Base-by-base conservation (phyloP, 495 filamentous ascomycete genomes). In the Lichenothelia convexa region DNA sequence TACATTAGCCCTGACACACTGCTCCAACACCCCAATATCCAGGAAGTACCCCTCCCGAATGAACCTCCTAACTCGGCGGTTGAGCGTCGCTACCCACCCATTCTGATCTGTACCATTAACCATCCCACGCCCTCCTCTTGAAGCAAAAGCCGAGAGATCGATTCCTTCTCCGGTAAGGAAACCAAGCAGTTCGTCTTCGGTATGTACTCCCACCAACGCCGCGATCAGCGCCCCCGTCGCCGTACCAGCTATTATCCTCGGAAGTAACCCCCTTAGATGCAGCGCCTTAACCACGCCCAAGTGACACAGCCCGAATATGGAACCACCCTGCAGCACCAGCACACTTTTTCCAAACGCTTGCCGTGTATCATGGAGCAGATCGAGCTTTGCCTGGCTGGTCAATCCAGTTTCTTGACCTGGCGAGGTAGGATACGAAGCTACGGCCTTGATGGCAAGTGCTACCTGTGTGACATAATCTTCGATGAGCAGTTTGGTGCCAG, bases 281-380 rank as follows among this genome's bases (percentile, higher is more conserved):
- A 95, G 56, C 1, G 85, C 86, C 47, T 84, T 91, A 32, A 93
- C 80, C 0, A 94, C 82, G 1, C 87, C 87, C 1, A 94, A 50
- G 56, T 95, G 87, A 45, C 83, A 93, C 4, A 93, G 57, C 0
- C 85, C 87, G 46, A 95, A 95, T 23, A 89, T 85, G 20, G 84
- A 78, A 2, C 87, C 87, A 16, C 87, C 87, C 50, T 93, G 86
- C 3, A 95, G 55, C 9, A 93, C 78, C 31, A 95, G 61, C 1
- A 81, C 85, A 26, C 73, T 85, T 30, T 85, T 64, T 15, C 87
- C 87, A 61, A 91, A 93, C 0, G 82, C 83, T 48, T 89, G 85
- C 9, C 87, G 66, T 8, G 83, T 84, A 60, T 93, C 83, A 49
- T 92, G 83, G 35, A 93, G 59, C 32, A 93, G 64, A 50, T 93